Evolutionary conservation across 176 grass and related monocot species (phyloP).

Genomic region (Thalia dealbata): DNA sequence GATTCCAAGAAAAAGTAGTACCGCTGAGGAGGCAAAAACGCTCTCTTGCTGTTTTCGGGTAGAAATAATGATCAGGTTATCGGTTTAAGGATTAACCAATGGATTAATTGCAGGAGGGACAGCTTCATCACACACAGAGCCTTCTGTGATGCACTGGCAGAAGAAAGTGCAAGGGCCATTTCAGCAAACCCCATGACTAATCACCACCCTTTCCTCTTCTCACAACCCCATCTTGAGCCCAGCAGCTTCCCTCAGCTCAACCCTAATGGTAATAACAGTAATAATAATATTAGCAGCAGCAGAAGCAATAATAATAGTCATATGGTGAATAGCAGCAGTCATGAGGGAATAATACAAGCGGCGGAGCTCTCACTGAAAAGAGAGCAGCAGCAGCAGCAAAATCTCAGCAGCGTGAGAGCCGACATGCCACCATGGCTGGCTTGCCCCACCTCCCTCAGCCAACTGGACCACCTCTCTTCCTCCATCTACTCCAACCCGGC

Average conservation of each 20-base stretch:
- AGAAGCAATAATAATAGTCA: too few species aligned
- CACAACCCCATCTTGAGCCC: constrained; percentile 28
- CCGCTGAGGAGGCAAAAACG: too few species aligned
- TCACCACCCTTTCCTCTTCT: constrained; percentile 31
- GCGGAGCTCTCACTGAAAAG: constrained; percentile 34
- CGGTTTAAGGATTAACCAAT: too few species aligned
- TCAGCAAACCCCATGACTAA: constrained; percentile 24
- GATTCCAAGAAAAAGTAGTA: too few species aligned
- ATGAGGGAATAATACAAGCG: constrained; percentile 22
- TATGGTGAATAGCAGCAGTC: background rate
- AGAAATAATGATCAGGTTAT: too few species aligned
- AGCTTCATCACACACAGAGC: constrained; percentile 98
- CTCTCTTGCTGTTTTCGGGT: too few species aligned
- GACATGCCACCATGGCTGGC: constrained; percentile 27
- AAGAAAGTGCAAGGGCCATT: constrained; percentile 80
- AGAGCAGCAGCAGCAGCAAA: constrained; percentile 31
- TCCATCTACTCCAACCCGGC: background rate
- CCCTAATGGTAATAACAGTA: background rate
- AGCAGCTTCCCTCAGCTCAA: constrained; percentile 2
- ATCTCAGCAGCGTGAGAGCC: constrained; percentile 27
- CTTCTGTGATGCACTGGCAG: constrained; percentile 88
- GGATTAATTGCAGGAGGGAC: constrained; percentile 36
- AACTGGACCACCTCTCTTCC: constrained; percentile 1
- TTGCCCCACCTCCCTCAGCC: constrained; percentile 9
- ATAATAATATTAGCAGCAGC: too few species aligned